Evolutionary conservation across 208 protist species (phyloP).

Genomic region (Strigomonas galati): DNA sequence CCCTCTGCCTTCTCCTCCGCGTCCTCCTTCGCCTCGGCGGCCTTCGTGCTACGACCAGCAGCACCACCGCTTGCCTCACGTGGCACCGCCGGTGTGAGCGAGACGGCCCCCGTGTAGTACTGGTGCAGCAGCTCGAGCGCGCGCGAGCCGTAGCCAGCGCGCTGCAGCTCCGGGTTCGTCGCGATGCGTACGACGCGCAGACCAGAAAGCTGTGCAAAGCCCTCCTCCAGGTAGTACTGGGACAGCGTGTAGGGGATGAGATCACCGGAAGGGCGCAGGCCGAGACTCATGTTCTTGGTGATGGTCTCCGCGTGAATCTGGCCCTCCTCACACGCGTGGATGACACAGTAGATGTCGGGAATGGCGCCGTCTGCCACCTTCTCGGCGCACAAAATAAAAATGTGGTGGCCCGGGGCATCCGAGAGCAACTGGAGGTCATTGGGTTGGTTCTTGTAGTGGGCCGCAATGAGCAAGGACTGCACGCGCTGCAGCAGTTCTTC

Average conservation of each 20-base stretch:
- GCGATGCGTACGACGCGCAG: slow-evolving; percentile 98
- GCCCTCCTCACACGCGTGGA: slow-evolving; percentile 98
- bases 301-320: slow-evolving; percentile 91
- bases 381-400: slow-evolving; percentile 96
- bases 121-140: slow-evolving; percentile 90
- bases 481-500: slow-evolving; percentile 95
- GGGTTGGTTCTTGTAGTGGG: slow-evolving; percentile 99
- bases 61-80: background rate
- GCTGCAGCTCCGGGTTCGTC: slow-evolving; percentile 96
- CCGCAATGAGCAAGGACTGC: slow-evolving; percentile 94
- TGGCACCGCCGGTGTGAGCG: slow-evolving; percentile 27
- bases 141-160: slow-evolving; percentile 96
- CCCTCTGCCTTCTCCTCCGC: background rate
- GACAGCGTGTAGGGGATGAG: slow-evolving; percentile 99
- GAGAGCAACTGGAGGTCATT: slow-evolving; percentile 99
- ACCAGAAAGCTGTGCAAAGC: slow-evolving; percentile 94
- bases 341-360: slow-evolving; percentile 97
- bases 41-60: background rate
- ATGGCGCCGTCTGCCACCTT: slow-evolving; percentile 52
- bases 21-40: background rate
- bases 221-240: slow-evolving; percentile 94
- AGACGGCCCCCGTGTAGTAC: slow-evolving; percentile 95
- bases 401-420: slow-evolving; percentile 98
- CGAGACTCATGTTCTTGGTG: slow-evolving; percentile 76
- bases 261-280: slow-evolving; percentile 95